A percentile compares a stretch with the other conserved stretches of the same genome.
Conservation (phyloP, 768 basidiomycete species). For the Suillus clintonianus region DNA sequence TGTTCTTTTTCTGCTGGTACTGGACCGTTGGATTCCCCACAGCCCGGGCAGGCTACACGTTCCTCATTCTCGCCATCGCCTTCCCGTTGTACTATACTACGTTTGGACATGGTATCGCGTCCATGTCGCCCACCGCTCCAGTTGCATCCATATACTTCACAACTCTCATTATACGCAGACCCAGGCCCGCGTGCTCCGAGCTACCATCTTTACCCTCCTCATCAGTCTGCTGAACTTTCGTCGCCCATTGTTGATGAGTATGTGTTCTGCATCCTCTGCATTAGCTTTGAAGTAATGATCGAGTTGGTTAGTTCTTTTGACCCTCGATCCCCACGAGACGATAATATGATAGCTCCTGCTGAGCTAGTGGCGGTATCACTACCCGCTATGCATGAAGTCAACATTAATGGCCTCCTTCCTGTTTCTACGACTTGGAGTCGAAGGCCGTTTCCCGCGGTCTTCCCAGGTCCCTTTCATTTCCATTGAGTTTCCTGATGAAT, state of each 20-base stretch:
- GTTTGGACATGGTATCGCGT: conserved; percentile 59
- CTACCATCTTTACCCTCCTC: conserved; percentile 4
- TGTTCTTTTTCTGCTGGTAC: conserved; percentile 70
- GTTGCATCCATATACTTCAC: conserved; percentile 60
- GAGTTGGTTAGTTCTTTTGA: conserved; percentile 21
- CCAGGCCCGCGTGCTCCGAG: conserved; percentile 13
- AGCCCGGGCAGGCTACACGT: conserved; percentile 58
- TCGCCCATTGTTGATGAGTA: conserved; percentile 25
- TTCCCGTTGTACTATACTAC: conserved; percentile 66
- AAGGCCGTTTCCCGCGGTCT: background rate
- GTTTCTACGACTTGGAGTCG: too few relatives aligned
- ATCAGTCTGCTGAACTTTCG: conserved; percentile 2
- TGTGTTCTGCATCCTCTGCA: background rate
- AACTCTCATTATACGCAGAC: conserved; percentile 49
- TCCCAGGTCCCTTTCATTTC: background rate
- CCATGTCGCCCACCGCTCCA: conserved; percentile 60
- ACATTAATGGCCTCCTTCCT: background rate
- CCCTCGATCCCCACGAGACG: conserved; percentile 36
- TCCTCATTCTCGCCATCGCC: conserved; percentile 50
- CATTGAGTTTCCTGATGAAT: conserved; percentile 2
- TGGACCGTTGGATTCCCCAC: conserved; percentile 65
- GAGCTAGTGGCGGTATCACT: conserved; percentile 30
- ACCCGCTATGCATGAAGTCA: conserved; percentile 36
- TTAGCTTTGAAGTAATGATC: background rate
- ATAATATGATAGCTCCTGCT: conserved; percentile 22